Conservation (phyloP, 2,329 filamentous ascomycete species). For the Arthroderma uncinatum region DNA sequence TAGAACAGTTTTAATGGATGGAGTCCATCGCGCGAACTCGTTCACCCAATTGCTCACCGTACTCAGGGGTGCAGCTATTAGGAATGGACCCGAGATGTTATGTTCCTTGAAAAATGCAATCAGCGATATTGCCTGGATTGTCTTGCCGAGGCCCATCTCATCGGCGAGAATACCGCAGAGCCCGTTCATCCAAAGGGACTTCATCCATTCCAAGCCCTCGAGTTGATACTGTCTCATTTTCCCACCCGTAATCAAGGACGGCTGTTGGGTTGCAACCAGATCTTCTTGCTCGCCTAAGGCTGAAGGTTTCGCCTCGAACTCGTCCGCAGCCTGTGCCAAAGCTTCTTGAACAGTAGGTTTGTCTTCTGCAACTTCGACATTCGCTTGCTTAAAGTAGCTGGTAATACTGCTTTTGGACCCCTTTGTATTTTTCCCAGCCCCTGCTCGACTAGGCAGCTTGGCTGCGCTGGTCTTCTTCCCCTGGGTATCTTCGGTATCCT, state of each 20-base stretch:
- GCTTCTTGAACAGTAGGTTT: slow-evolving; percentile 47
- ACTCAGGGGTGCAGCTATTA: slow-evolving; percentile 82
- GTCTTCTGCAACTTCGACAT: slow-evolving; percentile 43
- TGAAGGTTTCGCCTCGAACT: slow-evolving; percentile 47
- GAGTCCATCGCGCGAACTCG: slow-evolving; percentile 85
- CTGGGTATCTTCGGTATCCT: slow-evolving; percentile 5
- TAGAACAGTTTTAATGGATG: slow-evolving; percentile 73
- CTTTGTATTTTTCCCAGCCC: slow-evolving; percentile 22
- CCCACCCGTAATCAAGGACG: slow-evolving; percentile 71
- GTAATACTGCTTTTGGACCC: slow-evolving; percentile 39
- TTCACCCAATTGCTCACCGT: slow-evolving; percentile 94
- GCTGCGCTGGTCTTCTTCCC: slow-evolving; percentile 9
- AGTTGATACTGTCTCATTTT: slow-evolving; percentile 91
- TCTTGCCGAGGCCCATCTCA: slow-evolving; percentile 92
- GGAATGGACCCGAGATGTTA: slow-evolving; percentile 75
- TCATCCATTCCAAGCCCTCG: slow-evolving; percentile 89
- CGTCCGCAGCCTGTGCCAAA: slow-evolving; percentile 47
- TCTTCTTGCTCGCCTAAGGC: slow-evolving; percentile 53
- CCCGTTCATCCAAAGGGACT: slow-evolving; percentile 71
- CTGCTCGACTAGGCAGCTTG: slow-evolving; percentile 20
- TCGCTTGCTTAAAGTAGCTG: slow-evolving; percentile 50
- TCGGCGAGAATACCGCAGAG: slow-evolving; percentile 86
- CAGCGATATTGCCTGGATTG: slow-evolving; percentile 78
- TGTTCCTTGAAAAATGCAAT: slow-evolving; percentile 80
- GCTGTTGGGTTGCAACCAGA: slow-evolving; percentile 72